Percentiles rank a stretch among this genome's conserved stretches.
phyloP scores from a whole-genome alignment of 805 yeast genomes.

The Crinitomyces ghanaensis region DNA sequence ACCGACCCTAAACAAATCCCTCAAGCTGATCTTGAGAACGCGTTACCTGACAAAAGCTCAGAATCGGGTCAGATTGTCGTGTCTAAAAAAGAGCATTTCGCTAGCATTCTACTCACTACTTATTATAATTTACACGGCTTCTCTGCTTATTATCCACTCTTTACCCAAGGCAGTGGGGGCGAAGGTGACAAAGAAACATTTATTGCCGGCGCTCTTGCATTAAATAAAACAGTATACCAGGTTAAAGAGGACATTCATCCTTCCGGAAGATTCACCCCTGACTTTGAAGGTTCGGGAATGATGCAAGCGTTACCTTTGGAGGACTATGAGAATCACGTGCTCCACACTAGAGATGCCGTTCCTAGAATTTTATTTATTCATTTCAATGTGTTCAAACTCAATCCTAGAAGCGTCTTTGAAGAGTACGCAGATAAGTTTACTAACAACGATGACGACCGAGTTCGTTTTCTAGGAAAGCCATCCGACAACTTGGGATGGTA shows the following conservation, averaged over 20 bases:
- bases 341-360: constrained; percentile 5
- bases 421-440: constrained; percentile 32
- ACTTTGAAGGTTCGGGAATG: constrained; percentile 53
- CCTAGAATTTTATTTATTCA: constrained; percentile 39
- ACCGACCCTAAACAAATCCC: constrained; percentile 29
- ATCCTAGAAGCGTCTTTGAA: constrained; percentile 42
- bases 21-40: constrained; percentile 53
- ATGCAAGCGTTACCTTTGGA: constrained; percentile 61
- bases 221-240: constrained; percentile 47
- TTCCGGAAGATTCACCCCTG: constrained; percentile 28
- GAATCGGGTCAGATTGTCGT: constrained; percentile 60
- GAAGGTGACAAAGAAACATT: constrained; percentile 78
- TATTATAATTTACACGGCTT: constrained; percentile 62
- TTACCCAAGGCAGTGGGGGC: constrained; percentile 56
- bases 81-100: constrained; percentile 45
- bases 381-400: constrained; percentile 55
- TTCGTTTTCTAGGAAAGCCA: constrained; percentile 44
- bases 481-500: constrained; percentile 4
- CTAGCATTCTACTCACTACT: constrained; percentile 45
- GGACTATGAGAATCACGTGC: constrained; percentile 32
- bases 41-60: constrained; percentile 58
- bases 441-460: constrained; percentile 36
- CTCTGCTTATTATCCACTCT: constrained; percentile 43
- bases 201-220: constrained; percentile 56
- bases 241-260: constrained; percentile 30